Conservation (phyloP, 495 filamentous ascomycete species). For the Trichoderma orchidacearum region DNA sequence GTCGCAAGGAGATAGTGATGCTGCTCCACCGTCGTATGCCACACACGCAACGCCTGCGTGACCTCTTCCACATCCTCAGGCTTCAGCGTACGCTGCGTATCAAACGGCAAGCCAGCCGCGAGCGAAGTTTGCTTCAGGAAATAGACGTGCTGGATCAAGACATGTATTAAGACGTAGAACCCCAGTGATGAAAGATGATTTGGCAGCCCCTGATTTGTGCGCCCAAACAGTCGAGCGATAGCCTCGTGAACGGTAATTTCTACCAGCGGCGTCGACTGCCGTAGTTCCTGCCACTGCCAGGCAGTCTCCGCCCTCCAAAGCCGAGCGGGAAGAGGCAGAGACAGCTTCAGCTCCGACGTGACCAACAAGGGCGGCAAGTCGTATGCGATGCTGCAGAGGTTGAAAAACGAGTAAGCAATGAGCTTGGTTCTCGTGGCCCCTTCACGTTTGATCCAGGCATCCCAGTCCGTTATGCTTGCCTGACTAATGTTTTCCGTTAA, state of each 20-base stretch:
- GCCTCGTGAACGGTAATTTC: conserved; percentile 38
- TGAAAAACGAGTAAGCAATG: conserved; percentile 46
- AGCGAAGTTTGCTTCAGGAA: conserved; percentile 46
- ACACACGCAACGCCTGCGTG: conserved; percentile 44
- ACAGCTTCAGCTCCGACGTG: conserved; percentile 47
- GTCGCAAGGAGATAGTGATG: conserved; percentile 25
- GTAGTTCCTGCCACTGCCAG: conserved; percentile 36
- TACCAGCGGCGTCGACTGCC: conserved; percentile 23
- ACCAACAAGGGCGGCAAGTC: conserved; percentile 43
- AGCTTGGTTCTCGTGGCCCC: conserved; percentile 39
- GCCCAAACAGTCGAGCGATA: conserved; percentile 31
- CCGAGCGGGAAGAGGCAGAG: conserved; percentile 40
- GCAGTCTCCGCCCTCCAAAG: conserved; percentile 37
- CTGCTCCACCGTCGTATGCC: conserved; percentile 50
- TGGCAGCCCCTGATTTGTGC: conserved; percentile 28
- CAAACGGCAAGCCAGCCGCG: conserved; percentile 27
- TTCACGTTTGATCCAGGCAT: conserved; percentile 44
- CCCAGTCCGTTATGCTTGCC: conserved; percentile 29
- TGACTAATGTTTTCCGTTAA: conserved; percentile 26
- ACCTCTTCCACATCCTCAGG: conserved; percentile 42
- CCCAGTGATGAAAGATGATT: conserved; percentile 47
- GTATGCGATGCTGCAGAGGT: conserved; percentile 43
- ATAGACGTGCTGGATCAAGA: conserved; percentile 57
- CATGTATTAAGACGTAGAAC: conserved; percentile 55
- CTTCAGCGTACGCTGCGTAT: conserved; percentile 29